phyloP scores from a whole-genome alignment of 768 basidiomycete species.

The Termitomyces eurrhizus region DNA sequence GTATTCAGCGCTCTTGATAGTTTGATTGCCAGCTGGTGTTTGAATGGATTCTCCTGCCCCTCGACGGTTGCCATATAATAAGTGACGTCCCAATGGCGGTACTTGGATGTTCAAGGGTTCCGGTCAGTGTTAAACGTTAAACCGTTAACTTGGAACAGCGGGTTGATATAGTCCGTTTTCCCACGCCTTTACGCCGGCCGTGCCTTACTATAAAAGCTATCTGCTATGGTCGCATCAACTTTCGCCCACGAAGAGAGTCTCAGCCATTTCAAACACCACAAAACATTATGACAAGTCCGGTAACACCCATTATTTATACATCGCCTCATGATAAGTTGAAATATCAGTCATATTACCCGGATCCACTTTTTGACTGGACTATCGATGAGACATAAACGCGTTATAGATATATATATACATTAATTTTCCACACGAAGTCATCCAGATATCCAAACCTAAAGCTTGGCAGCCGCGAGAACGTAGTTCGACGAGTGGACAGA shows the following conservation, averaged over 20 bases:
- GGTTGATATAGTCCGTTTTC: background rate
- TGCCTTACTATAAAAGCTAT: background rate
- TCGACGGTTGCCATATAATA: background rate
- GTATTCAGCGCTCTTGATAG: slow-evolving; percentile 78
- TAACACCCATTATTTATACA: no score
- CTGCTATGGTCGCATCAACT: no score
- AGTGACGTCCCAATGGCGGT: background rate
- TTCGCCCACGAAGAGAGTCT: background rate
- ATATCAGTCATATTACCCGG: background rate
- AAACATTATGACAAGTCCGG: background rate
- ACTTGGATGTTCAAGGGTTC: background rate
- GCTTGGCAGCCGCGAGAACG: slow-evolving; percentile 44
- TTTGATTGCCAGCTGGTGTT: slow-evolving; percentile 70
- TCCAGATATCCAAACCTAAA: slow-evolving; percentile 21
- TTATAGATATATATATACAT: background rate
- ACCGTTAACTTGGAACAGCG: background rate
- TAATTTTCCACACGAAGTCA: background rate
- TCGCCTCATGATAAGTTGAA: background rate
- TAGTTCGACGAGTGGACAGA: slow-evolving; percentile 55
- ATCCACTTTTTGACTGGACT: background rate
- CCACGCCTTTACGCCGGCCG: background rate
- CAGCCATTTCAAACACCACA: no score
- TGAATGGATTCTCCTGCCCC: slow-evolving; percentile 39
- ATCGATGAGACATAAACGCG: background rate
- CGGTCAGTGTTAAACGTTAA: background rate